A percentile compares a stretch with the other conserved stretches of the same genome.
Conservation (phyloP, 2,329 filamentous ascomycete species). For the Plenodomus lindquistii region DNA sequence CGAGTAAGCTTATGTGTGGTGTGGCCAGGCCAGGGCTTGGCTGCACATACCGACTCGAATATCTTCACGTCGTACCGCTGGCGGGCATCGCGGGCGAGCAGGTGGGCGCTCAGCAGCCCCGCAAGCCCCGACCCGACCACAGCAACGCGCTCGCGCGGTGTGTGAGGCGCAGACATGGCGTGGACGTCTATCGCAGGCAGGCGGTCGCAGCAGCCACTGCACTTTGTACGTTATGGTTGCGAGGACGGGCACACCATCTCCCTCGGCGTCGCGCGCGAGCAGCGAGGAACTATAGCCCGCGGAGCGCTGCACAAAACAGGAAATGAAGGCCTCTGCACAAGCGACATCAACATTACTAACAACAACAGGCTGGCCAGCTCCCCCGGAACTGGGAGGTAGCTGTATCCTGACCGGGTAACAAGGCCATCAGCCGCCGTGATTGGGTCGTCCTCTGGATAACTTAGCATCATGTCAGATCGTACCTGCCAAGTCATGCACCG, state of each 20-base stretch:
- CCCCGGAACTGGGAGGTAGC: too few species aligned
- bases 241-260: background rate
- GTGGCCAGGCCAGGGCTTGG: background rate
- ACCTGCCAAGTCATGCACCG: background rate
- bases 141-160: constrained; percentile 40
- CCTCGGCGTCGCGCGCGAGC: background rate
- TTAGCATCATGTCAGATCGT: too few species aligned
- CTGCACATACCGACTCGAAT: constrained; percentile 50
- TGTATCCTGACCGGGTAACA: too few species aligned
- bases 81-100: constrained; percentile 48
- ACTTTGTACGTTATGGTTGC: too few species aligned
- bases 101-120: constrained; percentile 52
- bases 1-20: background rate
- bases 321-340: background rate
- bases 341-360: too few species aligned
- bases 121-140: constrained; percentile 56
- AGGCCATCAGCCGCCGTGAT: background rate
- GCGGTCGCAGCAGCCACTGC: too few species aligned
- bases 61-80: constrained; percentile 50
- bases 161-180: background rate
- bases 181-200: too few species aligned
- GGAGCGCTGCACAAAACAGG: background rate
- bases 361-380: too few species aligned
- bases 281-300: too few species aligned
- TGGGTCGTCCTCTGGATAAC: background rate